phyloP scores from a whole-genome alignment of 2,329 filamentous ascomycete genomes.

The Pseudonectria foliicola region DNA sequence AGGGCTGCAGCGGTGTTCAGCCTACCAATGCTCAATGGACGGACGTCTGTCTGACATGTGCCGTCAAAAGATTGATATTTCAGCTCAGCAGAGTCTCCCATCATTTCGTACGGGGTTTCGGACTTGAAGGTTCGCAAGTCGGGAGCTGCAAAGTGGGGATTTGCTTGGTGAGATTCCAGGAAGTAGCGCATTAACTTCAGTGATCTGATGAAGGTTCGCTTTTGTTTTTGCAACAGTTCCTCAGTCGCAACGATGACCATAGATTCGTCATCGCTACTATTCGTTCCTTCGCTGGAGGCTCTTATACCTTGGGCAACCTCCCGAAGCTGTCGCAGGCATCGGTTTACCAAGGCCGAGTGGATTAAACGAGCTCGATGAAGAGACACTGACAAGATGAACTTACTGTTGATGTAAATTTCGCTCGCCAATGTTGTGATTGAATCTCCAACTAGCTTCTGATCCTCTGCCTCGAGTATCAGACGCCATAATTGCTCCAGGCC shows the following conservation, averaged over 20 bases:
- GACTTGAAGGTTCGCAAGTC: constrained; percentile 48
- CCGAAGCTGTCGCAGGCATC: constrained; percentile 65
- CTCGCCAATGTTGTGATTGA: constrained; percentile 65
- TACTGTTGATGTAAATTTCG: constrained; percentile 60
- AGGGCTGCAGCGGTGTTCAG: constrained; percentile 66
- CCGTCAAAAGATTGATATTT: constrained; percentile 70
- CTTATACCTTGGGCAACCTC: constrained; percentile 51
- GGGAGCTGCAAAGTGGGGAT: constrained; percentile 52
- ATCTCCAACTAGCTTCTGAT: constrained; percentile 56
- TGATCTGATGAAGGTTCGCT: constrained; percentile 61
- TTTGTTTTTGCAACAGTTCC: constrained; percentile 39
- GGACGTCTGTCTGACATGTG: constrained; percentile 50
- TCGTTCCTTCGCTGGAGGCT: constrained; percentile 34
- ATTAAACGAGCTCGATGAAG: constrained; percentile 45
- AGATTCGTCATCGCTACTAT: constrained; percentile 41
- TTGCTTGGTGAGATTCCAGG: constrained; percentile 55
- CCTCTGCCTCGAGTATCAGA: constrained; percentile 63
- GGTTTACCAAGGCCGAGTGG: constrained; percentile 64
- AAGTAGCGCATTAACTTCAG: constrained; percentile 62
- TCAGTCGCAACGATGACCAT: constrained; percentile 46
- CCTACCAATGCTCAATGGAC: constrained; percentile 57
- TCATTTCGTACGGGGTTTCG: constrained; percentile 42
- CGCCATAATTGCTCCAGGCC: constrained; percentile 73
- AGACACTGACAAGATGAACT: constrained; percentile 42
- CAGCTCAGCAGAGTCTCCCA: constrained; percentile 59